Percentiles rank a stretch among this genome's conserved stretches.
phyloP scores from a whole-genome alignment of 2,329 filamentous ascomycete species.

The Zasmidium citrigriseum region DNA sequence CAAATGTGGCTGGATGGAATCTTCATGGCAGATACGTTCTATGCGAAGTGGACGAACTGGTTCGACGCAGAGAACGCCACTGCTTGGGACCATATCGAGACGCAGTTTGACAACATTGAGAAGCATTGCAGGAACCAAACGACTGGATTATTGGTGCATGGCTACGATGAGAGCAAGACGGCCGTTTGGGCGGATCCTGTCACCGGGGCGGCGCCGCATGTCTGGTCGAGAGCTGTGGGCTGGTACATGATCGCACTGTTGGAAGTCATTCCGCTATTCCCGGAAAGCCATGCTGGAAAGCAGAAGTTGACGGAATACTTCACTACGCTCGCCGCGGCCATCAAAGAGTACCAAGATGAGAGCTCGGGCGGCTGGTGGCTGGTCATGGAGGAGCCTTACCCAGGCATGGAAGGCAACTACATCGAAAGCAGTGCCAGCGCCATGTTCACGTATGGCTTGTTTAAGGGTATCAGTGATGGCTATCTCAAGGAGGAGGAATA shows the following conservation, averaged over 20 bases:
- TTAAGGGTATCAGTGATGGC: conserved; percentile 49
- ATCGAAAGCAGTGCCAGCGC: conserved; percentile 60
- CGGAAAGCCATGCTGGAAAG: conserved; percentile 36
- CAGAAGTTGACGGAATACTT: conserved; percentile 39
- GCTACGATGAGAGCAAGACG: conserved; percentile 53
- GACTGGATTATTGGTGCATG: conserved; percentile 53
- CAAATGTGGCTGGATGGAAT: conserved; percentile 58
- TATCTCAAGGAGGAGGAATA: conserved; percentile 44
- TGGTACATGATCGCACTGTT: conserved; percentile 58
- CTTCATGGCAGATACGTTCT: conserved; percentile 51
- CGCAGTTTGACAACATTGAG: conserved; percentile 45
- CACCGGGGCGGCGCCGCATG: conserved; percentile 54
- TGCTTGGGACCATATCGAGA: conserved; percentile 36
- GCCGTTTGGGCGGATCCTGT: conserved; percentile 55
- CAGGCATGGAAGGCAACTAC: conserved; percentile 48
- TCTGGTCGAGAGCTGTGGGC: conserved; percentile 56
- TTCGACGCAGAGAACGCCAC: conserved; percentile 21
- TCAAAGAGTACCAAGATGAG: conserved; percentile 42
- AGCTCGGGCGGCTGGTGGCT: background rate
- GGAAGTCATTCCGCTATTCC: conserved; percentile 46
- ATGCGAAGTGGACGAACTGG: conserved; percentile 31
- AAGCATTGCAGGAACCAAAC: conserved; percentile 45
- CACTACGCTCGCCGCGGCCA: conserved; percentile 41
- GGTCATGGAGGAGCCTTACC: background rate
- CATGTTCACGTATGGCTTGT: conserved; percentile 58